Evolutionary conservation across 2,329 filamentous ascomycete genomes (phyloP).

Genomic region (Penicillium occitanis): DNA sequence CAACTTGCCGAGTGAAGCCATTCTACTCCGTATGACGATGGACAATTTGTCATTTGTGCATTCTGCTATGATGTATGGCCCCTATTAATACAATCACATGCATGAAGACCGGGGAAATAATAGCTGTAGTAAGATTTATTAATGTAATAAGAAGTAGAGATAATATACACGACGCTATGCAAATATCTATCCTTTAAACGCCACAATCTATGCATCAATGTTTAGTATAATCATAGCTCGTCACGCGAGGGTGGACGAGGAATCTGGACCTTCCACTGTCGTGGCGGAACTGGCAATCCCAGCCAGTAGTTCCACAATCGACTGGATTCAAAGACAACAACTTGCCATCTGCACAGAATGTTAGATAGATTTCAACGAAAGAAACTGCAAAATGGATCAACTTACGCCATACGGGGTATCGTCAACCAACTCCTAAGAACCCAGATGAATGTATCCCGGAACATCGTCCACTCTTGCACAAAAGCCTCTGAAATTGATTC

Average conservation of each 20-base stretch:
- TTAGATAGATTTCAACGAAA: not conserved
- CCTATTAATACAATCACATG: not conserved
- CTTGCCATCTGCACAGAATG: slow-evolving; percentile 45
- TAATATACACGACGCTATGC: slow-evolving; percentile 19
- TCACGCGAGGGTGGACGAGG: slow-evolving; percentile 35
- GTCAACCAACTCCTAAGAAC: slow-evolving; percentile 70
- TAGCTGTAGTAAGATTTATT: not conserved
- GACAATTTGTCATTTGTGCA: not conserved
- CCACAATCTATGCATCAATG: slow-evolving; percentile 17
- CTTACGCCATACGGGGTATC: slow-evolving; percentile 70
- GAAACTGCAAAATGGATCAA: slow-evolving; percentile 35
- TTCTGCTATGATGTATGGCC: not conserved
- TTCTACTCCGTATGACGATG: not conserved
- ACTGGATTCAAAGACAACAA: slow-evolving; percentile 54
- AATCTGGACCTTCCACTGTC: slow-evolving; percentile 55
- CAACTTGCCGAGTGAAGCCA: slow-evolving; percentile 72
- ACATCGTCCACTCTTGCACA: slow-evolving; percentile 61
- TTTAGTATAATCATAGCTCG: slow-evolving; percentile 16
- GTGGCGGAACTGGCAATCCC: slow-evolving; percentile 58
- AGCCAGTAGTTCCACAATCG: slow-evolving; percentile 63
- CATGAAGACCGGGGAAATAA: not conserved
- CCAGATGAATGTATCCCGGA: slow-evolving; percentile 63
- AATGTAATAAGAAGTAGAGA: not conserved
- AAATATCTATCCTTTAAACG: slow-evolving; percentile 12
- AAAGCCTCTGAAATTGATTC: slow-evolving; percentile 59